Percentiles rank a stretch among this genome's conserved stretches.
phyloP scores from a whole-genome alignment of 768 basidiomycete genomes.

The Tricholoma saponaceum region DNA sequence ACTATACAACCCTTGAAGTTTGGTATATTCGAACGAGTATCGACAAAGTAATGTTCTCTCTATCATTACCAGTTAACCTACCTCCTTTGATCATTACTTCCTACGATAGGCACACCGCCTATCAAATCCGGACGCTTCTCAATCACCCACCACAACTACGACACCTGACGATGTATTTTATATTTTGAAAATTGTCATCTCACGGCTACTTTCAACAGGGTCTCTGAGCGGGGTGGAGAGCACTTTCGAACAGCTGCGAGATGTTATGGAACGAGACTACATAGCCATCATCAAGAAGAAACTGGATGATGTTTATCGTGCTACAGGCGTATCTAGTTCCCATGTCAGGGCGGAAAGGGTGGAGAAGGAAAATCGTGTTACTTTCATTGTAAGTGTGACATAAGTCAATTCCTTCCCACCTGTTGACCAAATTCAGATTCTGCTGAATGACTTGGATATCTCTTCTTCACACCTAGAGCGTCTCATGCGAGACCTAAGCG shows the following conservation, averaged over 20 bases:
- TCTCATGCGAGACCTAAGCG: slow-evolving; percentile 61
- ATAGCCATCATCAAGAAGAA: slow-evolving; percentile 76
- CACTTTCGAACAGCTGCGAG: slow-evolving; percentile 59
- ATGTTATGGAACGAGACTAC: slow-evolving; percentile 81
- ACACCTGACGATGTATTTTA: slow-evolving; percentile 96
- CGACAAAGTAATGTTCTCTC: slow-evolving; percentile 62
- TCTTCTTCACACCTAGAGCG: slow-evolving; percentile 88
- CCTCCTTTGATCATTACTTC: slow-evolving; percentile 3
- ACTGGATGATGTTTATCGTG: slow-evolving; percentile 84
- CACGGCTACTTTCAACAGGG: slow-evolving; percentile 75
- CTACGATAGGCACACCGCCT: slow-evolving; percentile 76
- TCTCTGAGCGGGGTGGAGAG: slow-evolving; percentile 54
- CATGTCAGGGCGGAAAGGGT: slow-evolving; percentile 63
- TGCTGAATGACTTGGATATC: slow-evolving; percentile 92
- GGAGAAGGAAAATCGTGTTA: slow-evolving; percentile 73
- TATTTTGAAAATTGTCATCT: slow-evolving; percentile 81
- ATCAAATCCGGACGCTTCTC: slow-evolving; percentile 67
- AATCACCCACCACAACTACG: slow-evolving; percentile 62
- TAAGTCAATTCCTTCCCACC: neutral
- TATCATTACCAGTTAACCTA: neutral
- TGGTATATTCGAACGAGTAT: slow-evolving; percentile 89
- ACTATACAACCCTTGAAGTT: slow-evolving; percentile 85
- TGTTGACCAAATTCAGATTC: slow-evolving; percentile 46
- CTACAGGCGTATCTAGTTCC: slow-evolving; percentile 35
- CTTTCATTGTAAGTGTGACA: slow-evolving; percentile 71